Conservation (phyloP, 306 rosid species). For the Cicer bijugum region DNA sequence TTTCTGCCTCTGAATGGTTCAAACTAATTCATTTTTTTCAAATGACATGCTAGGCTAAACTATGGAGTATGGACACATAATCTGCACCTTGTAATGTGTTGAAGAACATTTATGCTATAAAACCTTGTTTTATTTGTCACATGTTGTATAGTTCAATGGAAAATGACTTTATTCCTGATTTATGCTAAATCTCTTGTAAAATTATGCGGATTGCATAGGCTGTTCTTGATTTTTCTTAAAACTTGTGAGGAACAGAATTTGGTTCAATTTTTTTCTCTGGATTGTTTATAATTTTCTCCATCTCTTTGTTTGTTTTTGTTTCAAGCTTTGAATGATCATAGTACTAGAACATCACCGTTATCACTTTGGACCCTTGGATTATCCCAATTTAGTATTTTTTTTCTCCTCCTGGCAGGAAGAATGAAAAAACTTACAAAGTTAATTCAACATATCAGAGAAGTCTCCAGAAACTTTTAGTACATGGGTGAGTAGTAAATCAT, state of each 20-base stretch:
- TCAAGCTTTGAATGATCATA: constrained; percentile 9
- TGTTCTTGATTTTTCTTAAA: neutral
- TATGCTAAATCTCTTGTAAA: constrained; percentile 22
- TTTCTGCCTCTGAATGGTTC: constrained; percentile 32
- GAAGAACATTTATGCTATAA: constrained; percentile 9
- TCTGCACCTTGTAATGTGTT: constrained; percentile 30
- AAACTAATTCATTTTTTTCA: constrained; percentile 22
- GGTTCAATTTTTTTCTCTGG: constrained; percentile 5
- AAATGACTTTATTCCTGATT: neutral
- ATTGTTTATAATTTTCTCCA: constrained; percentile 12
- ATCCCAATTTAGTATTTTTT: constrained; percentile 16
- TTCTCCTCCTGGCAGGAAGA: constrained; percentile 65
- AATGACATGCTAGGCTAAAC: constrained; percentile 7
- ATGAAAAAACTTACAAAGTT: constrained; percentile 73
- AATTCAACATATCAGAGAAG: constrained; percentile 79
- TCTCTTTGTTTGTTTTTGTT: neutral
- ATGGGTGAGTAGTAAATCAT: constrained; percentile 64
- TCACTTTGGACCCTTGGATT: constrained; percentile 8
- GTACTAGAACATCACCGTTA: constrained; percentile 11
- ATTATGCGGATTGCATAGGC: neutral
- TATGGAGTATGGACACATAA: constrained; percentile 23
- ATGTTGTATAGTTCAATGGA: constrained; percentile 13
- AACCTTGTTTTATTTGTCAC: constrained; percentile 10
- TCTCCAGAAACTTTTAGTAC: constrained; percentile 77
- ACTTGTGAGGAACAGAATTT: constrained; percentile 17